phyloP scores from a whole-genome alignment of 257 asterid genomes.

The Ilex aquifolium region DNA sequence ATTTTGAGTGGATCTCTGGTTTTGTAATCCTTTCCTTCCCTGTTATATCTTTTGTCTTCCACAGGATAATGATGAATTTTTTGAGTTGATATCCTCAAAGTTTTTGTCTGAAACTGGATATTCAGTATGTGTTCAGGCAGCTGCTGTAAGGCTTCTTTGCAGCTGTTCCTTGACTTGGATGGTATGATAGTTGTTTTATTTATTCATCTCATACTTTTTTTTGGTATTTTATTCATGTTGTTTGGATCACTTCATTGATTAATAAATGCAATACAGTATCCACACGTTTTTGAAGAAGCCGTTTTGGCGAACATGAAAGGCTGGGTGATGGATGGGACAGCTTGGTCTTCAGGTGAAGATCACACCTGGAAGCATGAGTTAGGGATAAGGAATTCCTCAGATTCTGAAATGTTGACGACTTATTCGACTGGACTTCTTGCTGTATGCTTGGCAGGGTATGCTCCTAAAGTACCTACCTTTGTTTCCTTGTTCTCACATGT shows the following conservation, averaged over 20 bases:
- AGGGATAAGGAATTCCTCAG: constrained; percentile 53
- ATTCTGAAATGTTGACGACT: constrained; percentile 75
- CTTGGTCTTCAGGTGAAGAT: constrained; percentile 52
- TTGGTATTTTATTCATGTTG: constrained; percentile 12
- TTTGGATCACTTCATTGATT: constrained; percentile 18
- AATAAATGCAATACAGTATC: constrained; percentile 62
- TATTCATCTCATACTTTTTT: constrained; percentile 1
- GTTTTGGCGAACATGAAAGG: constrained; percentile 72
- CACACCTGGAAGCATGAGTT: constrained; percentile 60
- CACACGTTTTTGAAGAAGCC: constrained; percentile 84
- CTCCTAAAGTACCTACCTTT: constrained; percentile 4
- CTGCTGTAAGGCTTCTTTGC: constrained; percentile 80
- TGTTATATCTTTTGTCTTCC: constrained; percentile 20
- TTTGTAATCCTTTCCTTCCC: neutral
- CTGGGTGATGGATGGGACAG: constrained; percentile 86
- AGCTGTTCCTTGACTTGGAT: constrained; percentile 88
- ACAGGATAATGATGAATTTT: constrained; percentile 96
- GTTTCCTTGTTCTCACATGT: neutral
- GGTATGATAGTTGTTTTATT: constrained; percentile 36
- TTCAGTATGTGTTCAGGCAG: constrained; percentile 69
- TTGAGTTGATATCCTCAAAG: constrained; percentile 74
- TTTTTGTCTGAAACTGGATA: constrained; percentile 65
- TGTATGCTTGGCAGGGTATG: constrained; percentile 70
- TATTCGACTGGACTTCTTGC: constrained; percentile 93
- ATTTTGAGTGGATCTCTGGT: neutral